These are phyloP conservation scores for Elaeis guineensis DNA, from an alignment of 176 grass and related monocot species.

Conservation along the genomic window DNA sequence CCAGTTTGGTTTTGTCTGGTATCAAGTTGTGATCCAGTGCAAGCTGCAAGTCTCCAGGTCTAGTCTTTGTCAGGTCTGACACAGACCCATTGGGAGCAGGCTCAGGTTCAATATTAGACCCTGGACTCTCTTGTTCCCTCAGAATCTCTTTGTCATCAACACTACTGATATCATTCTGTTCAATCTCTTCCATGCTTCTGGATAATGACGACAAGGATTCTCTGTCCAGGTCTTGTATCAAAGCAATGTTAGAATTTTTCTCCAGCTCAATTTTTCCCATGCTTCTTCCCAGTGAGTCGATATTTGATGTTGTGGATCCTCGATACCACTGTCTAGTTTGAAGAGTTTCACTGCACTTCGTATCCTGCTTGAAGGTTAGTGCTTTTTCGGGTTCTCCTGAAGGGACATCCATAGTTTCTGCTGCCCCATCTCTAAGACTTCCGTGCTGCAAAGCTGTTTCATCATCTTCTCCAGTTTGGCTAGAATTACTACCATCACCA, in stretches of 20 bases:
- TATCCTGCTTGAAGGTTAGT: conserved; percentile 30
- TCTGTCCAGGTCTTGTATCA: not conserved
- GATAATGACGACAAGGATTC: not conserved
- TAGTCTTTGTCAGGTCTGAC: not conserved
- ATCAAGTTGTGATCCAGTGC: not conserved
- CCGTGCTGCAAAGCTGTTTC: conserved; percentile 30
- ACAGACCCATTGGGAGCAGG: not conserved
- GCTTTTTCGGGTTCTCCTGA: conserved; percentile 21
- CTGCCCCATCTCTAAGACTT: conserved; percentile 35
- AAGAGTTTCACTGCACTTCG: conserved; percentile 20
- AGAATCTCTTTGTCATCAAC: conserved; percentile 4
- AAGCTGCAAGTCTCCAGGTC: not conserved
- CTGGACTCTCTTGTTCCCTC: not conserved
- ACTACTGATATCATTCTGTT: conserved; percentile 8
- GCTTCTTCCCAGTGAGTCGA: conserved; percentile 18
- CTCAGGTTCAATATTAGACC: not conserved
- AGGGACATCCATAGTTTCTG: conserved; percentile 22
- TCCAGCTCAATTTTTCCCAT: conserved; percentile 24
- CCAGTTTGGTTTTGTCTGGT: not conserved
- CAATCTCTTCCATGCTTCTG: not conserved
- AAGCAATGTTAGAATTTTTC: conserved; percentile 6
- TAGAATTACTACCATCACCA: conserved; percentile 82
- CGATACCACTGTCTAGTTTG: conserved; percentile 13
- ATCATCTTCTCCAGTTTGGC: conserved; percentile 59
- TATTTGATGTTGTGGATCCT: conserved; percentile 20